phyloP scores from a whole-genome alignment of 2,329 filamentous ascomycete species.

The Orbilia ellipsospora region DNA sequence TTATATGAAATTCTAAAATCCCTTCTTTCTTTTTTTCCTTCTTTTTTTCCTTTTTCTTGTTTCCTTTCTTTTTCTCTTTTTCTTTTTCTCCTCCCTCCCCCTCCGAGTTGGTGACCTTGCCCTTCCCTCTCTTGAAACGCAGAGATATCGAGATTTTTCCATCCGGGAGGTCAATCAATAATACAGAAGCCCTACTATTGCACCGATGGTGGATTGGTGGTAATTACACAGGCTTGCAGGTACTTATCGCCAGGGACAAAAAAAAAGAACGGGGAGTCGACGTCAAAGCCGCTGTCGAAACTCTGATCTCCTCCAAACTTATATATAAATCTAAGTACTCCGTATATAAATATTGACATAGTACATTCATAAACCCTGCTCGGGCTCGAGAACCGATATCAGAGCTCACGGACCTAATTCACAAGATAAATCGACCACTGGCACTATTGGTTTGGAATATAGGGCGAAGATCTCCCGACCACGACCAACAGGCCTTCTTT shows the following conservation, averaged over 20 bases:
- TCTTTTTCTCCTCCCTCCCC: constrained; percentile 13
- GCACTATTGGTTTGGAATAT: constrained; percentile 46
- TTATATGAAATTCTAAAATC: constrained; percentile 37
- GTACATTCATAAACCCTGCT: too few relatives aligned
- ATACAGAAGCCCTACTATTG: constrained; percentile 37
- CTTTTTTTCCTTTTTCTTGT: constrained; percentile 12
- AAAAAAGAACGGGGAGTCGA: constrained; percentile 35
- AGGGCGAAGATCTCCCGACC: constrained; percentile 54
- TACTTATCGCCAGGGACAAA: constrained; percentile 52
- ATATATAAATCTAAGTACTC: too few relatives aligned
- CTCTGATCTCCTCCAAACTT: constrained; percentile 34
- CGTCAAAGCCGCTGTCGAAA: constrained; percentile 52
- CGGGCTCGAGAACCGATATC: constrained; percentile 22
- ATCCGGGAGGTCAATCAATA: constrained; percentile 53
- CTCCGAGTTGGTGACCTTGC: constrained; percentile 1
- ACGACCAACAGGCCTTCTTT: constrained; percentile 19
- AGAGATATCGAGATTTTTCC: constrained; percentile 38
- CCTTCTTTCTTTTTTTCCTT: constrained; percentile 7
- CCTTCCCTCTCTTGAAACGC: constrained; percentile 50
- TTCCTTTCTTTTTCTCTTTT: constrained; percentile 15
- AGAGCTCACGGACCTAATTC: constrained; percentile 36
- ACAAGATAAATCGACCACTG: constrained; percentile 18
- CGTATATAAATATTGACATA: too few relatives aligned
- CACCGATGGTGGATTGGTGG: constrained; percentile 49
- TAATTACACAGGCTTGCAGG: constrained; percentile 53